Conservation (phyloP, 2,329 filamentous ascomycete species). For the Scytalidium lignicola region DNA sequence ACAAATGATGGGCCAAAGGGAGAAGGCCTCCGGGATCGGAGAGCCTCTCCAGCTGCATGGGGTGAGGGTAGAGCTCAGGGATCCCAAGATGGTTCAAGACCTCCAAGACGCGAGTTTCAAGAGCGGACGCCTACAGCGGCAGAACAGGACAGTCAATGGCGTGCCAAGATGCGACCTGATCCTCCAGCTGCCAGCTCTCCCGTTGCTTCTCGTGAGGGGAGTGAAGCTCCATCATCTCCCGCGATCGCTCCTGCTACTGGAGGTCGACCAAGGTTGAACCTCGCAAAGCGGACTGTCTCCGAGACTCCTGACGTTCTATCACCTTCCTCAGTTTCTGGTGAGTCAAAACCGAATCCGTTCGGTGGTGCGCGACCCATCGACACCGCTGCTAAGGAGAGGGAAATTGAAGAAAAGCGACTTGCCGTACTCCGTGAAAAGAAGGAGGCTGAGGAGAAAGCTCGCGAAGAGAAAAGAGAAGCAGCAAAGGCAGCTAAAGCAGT, state of each 20-base stretch:
- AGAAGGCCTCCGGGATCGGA: slow-evolving; percentile 56
- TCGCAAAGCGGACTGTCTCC: slow-evolving; percentile 85
- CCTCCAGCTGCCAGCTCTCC: slow-evolving; percentile 48
- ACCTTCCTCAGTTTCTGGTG: slow-evolving; percentile 46
- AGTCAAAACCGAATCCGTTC: slow-evolving; percentile 87
- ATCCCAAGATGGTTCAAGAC: slow-evolving; percentile 73
- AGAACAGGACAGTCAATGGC: slow-evolving; percentile 92
- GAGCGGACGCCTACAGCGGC: slow-evolving; percentile 78
- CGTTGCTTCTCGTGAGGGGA: slow-evolving; percentile 65
- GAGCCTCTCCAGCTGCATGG: slow-evolving; percentile 69
- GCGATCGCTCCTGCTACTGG: slow-evolving; percentile 49
- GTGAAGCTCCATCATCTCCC: slow-evolving; percentile 70
- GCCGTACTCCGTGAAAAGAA: slow-evolving; percentile 74
- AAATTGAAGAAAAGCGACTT: slow-evolving; percentile 84
- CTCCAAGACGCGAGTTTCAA: slow-evolving; percentile 71
- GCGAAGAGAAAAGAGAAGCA: slow-evolving; percentile 60
- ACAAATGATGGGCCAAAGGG: slow-evolving; percentile 56
- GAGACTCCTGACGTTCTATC: slow-evolving; percentile 54
- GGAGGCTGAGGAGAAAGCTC: slow-evolving; percentile 53
- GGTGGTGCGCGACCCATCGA: slow-evolving; percentile 92
- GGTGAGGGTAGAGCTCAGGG: slow-evolving; percentile 55
- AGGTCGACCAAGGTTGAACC: slow-evolving; percentile 75
- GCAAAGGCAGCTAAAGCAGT: slow-evolving; percentile 23
- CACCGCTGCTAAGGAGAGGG: slow-evolving; percentile 80
- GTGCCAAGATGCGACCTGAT: slow-evolving; percentile 85